A percentile compares a stretch with the other conserved stretches of the same genome.
Conservation (phyloP, 192 early-diverging fungal genomes). For the Linnemannia schmuckeri region DNA sequence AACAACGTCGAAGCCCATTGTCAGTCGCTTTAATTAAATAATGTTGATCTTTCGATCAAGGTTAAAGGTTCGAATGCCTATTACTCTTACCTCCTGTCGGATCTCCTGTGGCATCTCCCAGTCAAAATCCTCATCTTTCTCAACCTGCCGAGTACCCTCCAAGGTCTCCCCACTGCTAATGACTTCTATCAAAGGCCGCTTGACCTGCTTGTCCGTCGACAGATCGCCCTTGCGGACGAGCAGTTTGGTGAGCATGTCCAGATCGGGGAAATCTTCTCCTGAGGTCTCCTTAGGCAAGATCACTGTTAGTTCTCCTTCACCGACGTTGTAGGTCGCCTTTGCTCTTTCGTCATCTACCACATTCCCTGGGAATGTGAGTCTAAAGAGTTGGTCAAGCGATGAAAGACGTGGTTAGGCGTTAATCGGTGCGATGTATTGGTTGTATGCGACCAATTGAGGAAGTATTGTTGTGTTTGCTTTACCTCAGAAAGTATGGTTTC, state of each 20-base stretch:
- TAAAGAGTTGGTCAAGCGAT: constrained; percentile 14
- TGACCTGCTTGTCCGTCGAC: constrained; percentile 28
- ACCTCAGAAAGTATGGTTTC: constrained; percentile 93
- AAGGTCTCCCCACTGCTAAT: constrained; percentile 57
- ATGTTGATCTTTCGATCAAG: background rate
- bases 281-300: constrained; percentile 82
- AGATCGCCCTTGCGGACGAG: constrained; percentile 70
- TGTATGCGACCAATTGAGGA: background rate
- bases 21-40: background rate
- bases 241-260: constrained; percentile 92
- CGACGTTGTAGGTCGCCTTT: constrained; percentile 84
- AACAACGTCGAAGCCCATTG: background rate
- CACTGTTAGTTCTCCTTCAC: constrained; percentile 78
- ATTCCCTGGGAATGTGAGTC: constrained; percentile 84
- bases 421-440: background rate
- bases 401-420: background rate
- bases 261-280: constrained; percentile 87
- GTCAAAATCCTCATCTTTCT: constrained; percentile 77
- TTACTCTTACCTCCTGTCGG: constrained; percentile 47
- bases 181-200: constrained; percentile 76
- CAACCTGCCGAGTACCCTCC: constrained; percentile 34
- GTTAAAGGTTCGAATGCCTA: too few relatives aligned
- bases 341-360: constrained; percentile 90
- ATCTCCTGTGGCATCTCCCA: constrained; percentile 90
- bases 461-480: background rate